Base-by-base conservation (phyloP, 805 yeast genomes). In the Komagataella pseudopastoris region DNA sequence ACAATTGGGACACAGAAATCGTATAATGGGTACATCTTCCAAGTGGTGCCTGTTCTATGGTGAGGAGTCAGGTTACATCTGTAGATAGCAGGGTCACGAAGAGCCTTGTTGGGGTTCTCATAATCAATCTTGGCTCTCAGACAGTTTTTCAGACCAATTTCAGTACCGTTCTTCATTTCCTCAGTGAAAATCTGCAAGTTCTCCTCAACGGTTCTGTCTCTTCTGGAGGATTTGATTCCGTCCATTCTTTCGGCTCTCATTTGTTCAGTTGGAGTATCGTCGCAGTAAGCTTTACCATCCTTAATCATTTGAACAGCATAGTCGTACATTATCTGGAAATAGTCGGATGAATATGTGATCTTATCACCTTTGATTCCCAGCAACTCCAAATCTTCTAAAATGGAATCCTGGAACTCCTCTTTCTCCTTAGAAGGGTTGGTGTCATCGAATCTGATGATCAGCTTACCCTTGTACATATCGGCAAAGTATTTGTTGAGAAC, bases 181-280 rank as follows among this genome's bases (percentile, higher is more conserved):
- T 86, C 81, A 49, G 84, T 82, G 73, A 93, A 93, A 53, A 91
- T 77, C 58, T 72, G 72, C 69, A 93, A 75, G 73, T 87, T 90
- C 73, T 93, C 99, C 69, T 91, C 97, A 50, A 91, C 85, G 18
- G 91, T 62, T 69, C 96, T 83, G 60, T 89, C 93, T 75, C 99
- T 85, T 74, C 96, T 85, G 49, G 78, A 82, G 50, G 96, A 86
- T 52, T 95, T 84, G 59, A 88, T 82, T 68, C 99, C 99, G 57
- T 88, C 96, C 87, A 88, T 88, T 78, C 99, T 87, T 76, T 93
- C 96, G 64, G 90, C 96, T 74, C 99, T 86, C 99, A 93, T 93
- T 67, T 79, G 76, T 63, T 91, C 98, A 60, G 81, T 80, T 51
- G 90, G 87, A 48, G 99, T 93, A 64, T 93, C 98, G 65, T 93